phyloP scores from a whole-genome alignment of 495 filamentous ascomycete species.

The Neurospora sublineolata region DNA sequence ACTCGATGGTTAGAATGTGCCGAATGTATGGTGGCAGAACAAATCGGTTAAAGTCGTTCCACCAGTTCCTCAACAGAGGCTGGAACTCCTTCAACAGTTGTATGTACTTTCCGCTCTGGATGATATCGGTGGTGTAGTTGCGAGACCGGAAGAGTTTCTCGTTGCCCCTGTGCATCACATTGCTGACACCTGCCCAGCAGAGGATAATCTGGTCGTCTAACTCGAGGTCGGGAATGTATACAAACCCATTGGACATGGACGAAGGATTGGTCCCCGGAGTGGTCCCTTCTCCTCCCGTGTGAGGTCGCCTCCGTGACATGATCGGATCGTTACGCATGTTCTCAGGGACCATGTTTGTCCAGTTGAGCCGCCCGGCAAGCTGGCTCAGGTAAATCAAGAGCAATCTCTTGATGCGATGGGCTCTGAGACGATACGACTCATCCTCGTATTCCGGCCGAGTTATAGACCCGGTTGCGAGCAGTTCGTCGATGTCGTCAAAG shows the following conservation, averaged over 20 bases:
- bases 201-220: conserved; percentile 71
- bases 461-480: conserved; percentile 39
- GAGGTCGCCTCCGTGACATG: conserved; percentile 30
- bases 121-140: conserved; percentile 73
- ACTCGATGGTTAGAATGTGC: conserved; percentile 80
- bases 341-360: conserved; percentile 85
- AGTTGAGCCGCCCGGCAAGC: conserved; percentile 79
- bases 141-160: conserved; percentile 72
- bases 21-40: conserved; percentile 63
- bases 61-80: conserved; percentile 64
- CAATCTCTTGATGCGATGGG: conserved; percentile 69
- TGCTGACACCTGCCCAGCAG: conserved; percentile 84
- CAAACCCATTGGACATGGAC: conserved; percentile 39
- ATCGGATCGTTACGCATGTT: conserved; percentile 39
- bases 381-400: conserved; percentile 85
- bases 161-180: conserved; percentile 79
- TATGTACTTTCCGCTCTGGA: conserved; percentile 72
- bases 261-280: conserved; percentile 44
- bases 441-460: conserved; percentile 49
- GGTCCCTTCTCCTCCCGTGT: conserved; percentile 34
- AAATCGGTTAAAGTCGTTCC: conserved; percentile 58
- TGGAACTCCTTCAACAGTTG: conserved; percentile 68
- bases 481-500: conserved; percentile 71
- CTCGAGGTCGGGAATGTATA: conserved; percentile 46
- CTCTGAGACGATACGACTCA: conserved; percentile 66